Evolutionary conservation across 176 grass and related monocot genomes (phyloP), one percentile per base, ranked within the genome.

Genomic region (Canna indica): DNA sequence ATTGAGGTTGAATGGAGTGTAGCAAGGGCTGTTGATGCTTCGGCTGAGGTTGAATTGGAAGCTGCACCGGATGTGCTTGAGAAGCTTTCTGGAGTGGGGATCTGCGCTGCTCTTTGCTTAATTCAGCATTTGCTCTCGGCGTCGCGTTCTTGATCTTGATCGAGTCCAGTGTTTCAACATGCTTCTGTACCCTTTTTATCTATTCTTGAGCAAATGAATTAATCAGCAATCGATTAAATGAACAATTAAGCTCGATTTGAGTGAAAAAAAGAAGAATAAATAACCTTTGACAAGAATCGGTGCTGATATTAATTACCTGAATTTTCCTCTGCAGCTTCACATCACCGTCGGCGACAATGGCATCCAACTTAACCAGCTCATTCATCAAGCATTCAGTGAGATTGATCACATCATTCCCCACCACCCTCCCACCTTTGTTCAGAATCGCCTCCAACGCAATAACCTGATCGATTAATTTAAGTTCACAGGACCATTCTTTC

Each of bases 111-210:
- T 33, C 59, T 62, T 62, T 62, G 29, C 59, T 62, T 29, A 32
- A 14, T 31, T 39, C 34, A 24, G 8, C 46, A 76, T 80, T 46
- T 73, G 86, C 64, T 47, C 14, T 34, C 26, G 3, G 72, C 73
- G 46, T 30, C 31, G 81, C 83, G 78, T 97, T 97, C 81, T 83
- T 92, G 46, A 47, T 81, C 68, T 75, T 83, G 22, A 97, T 85
- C 0, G 77, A 79, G 68, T 97, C 93, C 31, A 97, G 89, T 24
- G 75, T 72, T 76, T 97, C 93, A 47, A 97, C 93, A 71, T 90
- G 87, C 72, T 85, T 97, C 78, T 92, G 89, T 62, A 97, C 93
- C 68, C 88, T 85, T 78, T 85, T 97, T 67, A 92, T 89, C 93
- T 97, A 69, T 71, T 73, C 5, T 61, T 32, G 0, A 28, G 41